Evolutionary conservation across 2,329 filamentous ascomycete species (phyloP).

Genomic region (Lecanosticta acicola): DNA sequence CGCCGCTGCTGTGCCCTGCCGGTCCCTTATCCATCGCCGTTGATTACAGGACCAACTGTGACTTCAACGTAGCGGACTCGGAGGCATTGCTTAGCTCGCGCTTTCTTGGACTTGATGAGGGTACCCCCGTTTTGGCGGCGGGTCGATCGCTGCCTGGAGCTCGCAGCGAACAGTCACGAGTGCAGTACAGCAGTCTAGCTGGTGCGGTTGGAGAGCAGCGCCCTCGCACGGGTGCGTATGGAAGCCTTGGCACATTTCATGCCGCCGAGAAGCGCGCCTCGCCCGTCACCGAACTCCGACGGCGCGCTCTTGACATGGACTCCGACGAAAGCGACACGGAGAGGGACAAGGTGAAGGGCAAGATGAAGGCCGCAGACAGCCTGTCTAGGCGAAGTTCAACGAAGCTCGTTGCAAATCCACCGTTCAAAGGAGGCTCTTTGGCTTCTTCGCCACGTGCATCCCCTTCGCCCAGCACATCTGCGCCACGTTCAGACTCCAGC

Average conservation of each 20-base stretch:
- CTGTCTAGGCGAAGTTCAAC: conserved; percentile 28
- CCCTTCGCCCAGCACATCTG: conserved; percentile 49
- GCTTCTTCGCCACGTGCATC: conserved; percentile 43
- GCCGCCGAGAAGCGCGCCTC: conserved; percentile 26
- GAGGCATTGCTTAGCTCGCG: conserved; percentile 86
- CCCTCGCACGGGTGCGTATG: conserved; percentile 27
- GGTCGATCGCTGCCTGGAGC: conserved; percentile 33
- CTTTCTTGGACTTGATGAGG: conserved; percentile 84
- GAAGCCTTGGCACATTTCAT: conserved; percentile 32
- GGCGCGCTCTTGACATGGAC: conserved; percentile 22
- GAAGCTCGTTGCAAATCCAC: conserved; percentile 85
- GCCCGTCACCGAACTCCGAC: conserved; percentile 26
- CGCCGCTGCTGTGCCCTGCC: conserved; percentile 77
- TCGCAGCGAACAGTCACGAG: conserved; percentile 42
- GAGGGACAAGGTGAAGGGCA: conserved; percentile 4
- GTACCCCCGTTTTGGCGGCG: conserved; percentile 15
- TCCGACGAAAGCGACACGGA: conserved; percentile 10
- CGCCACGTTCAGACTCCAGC: conserved; percentile 14
- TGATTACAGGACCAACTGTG: conserved; percentile 80
- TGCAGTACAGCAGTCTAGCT: conserved; percentile 23
- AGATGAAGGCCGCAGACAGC: conserved; percentile 2
- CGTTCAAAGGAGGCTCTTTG: conserved; percentile 94
- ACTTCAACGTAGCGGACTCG: conserved; percentile 84
- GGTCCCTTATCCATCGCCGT: conserved; percentile 78
- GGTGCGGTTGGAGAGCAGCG: conserved; percentile 12